Percentiles rank a stretch among this genome's conserved stretches.
phyloP scores from a whole-genome alignment of 2,329 filamentous ascomycete species.

The Xylariaceae sp. region DNA sequence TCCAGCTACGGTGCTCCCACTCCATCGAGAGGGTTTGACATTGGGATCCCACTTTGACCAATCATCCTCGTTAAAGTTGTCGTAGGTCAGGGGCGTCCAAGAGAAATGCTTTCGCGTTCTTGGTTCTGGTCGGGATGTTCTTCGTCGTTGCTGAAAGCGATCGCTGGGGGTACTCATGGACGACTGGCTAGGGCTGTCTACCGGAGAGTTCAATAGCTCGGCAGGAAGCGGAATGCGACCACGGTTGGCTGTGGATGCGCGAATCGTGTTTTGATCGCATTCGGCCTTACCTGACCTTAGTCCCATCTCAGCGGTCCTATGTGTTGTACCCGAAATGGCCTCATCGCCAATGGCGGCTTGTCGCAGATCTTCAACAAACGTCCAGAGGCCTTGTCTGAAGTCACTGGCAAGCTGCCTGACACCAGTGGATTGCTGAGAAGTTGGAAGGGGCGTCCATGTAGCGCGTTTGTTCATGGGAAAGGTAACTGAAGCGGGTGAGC shows the following conservation, averaged over 20 bases:
- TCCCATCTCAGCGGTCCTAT: constrained; percentile 34
- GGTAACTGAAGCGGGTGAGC: constrained; percentile 34
- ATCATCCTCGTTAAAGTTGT: constrained; percentile 55
- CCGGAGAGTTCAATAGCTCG: constrained; percentile 32
- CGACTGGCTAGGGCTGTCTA: constrained; percentile 32
- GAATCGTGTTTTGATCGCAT: constrained; percentile 44
- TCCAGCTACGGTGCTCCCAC: constrained; percentile 52
- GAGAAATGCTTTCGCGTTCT: constrained; percentile 52
- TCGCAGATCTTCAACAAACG: constrained; percentile 89
- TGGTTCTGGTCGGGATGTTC: constrained; percentile 32
- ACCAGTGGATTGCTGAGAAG: constrained; percentile 37
- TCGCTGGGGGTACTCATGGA: constrained; percentile 30
- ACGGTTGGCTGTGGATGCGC: constrained; percentile 38
- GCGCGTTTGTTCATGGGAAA: constrained; percentile 48
- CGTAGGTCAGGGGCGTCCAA: constrained; percentile 54
- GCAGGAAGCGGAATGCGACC: constrained; percentile 41
- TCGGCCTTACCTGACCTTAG: constrained; percentile 24
- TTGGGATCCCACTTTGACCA: constrained; percentile 61
- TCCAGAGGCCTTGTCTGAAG: constrained; percentile 83
- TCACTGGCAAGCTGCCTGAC: constrained; percentile 82
- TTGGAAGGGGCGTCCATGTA: constrained; percentile 53
- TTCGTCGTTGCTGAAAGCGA: constrained; percentile 29
- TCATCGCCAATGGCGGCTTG: constrained; percentile 97
- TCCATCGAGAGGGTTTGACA: constrained; percentile 55
- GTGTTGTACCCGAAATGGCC: constrained; percentile 56